Percentiles rank a stretch among this genome's conserved stretches.
phyloP scores from a whole-genome alignment of 345 rosid species.

The Gossypium anomalum region DNA sequence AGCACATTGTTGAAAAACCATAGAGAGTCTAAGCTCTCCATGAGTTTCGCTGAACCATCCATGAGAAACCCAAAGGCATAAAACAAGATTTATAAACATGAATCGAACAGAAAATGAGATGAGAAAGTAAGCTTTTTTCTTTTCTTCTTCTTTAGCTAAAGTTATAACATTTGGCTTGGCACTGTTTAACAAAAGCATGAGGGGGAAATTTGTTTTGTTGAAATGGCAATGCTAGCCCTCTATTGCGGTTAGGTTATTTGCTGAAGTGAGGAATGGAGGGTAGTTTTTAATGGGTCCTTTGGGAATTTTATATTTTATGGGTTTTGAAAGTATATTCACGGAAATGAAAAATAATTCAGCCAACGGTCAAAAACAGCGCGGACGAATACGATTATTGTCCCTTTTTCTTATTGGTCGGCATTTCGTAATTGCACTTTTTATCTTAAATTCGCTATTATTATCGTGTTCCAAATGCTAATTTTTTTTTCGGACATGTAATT shows the following conservation, averaged over 20 bases:
- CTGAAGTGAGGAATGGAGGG: neutral
- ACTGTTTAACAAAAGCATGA: neutral
- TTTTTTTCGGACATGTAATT: too few relatives aligned
- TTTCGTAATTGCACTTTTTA: neutral
- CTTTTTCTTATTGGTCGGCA: neutral
- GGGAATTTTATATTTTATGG: neutral
- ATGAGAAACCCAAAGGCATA: slow-evolving; percentile 17
- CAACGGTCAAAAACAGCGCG: neutral
- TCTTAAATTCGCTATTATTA: neutral
- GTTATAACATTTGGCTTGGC: neutral
- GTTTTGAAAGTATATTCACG: neutral
- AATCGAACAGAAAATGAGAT: neutral
- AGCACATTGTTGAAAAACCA: slow-evolving; percentile 49
- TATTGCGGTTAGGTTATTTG: neutral
- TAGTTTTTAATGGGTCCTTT: neutral
- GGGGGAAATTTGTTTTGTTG: neutral
- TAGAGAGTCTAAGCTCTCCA: slow-evolving; percentile 40
- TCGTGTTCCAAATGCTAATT: neutral
- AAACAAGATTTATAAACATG: neutral
- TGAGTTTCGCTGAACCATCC: slow-evolving; percentile 26
- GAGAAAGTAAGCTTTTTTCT: neutral
- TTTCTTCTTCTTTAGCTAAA: neutral
- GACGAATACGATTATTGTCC: neutral
- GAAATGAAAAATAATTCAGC: neutral
- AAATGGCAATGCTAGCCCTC: slow-evolving; percentile 8